phyloP scores from a whole-genome alignment of 2,329 filamentous ascomycete genomes.

The Monilinia laxa region DNA sequence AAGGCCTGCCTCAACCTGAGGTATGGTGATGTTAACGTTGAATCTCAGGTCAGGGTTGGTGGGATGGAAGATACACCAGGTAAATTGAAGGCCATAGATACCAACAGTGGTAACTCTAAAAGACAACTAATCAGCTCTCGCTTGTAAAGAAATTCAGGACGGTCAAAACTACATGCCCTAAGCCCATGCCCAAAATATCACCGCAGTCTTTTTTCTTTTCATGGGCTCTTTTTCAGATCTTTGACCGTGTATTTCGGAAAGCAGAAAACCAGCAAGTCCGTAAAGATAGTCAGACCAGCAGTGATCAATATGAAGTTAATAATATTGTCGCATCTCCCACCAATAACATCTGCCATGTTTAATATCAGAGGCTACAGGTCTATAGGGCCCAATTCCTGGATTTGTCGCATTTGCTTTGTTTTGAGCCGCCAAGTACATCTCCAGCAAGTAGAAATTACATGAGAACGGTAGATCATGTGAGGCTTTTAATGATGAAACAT shows the following conservation, averaged over 20 bases:
- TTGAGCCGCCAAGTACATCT: conserved; percentile 25
- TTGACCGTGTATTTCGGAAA: conserved; percentile 32
- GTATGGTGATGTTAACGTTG: conserved; percentile 31
- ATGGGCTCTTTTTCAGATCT: conserved; percentile 26
- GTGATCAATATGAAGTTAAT: conserved; percentile 27
- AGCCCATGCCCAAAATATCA: conserved; percentile 23
- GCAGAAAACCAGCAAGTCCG: conserved; percentile 30
- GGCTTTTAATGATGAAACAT: neutral
- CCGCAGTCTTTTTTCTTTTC: conserved; percentile 30
- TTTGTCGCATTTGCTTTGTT: conserved; percentile 19
- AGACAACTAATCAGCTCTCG: conserved; percentile 1
- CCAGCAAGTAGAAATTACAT: conserved; percentile 23
- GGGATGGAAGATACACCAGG: conserved; percentile 24
- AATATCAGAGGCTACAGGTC: conserved; percentile 23
- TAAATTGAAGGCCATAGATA: conserved; percentile 25
- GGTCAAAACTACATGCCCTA: conserved; percentile 20
- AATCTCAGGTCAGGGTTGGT: conserved; percentile 24
- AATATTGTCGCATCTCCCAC: conserved; percentile 29
- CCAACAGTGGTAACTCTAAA: conserved; percentile 29
- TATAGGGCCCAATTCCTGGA: conserved; percentile 14
- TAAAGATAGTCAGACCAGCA: conserved; percentile 30
- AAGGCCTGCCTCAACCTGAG: conserved; percentile 30
- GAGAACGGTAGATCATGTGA: conserved; percentile 3
- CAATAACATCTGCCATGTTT: conserved; percentile 27
- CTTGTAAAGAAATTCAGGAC: neutral